Conservation (phyloP, 2,329 filamentous ascomycete genomes). For the Xylogone sp. region DNA sequence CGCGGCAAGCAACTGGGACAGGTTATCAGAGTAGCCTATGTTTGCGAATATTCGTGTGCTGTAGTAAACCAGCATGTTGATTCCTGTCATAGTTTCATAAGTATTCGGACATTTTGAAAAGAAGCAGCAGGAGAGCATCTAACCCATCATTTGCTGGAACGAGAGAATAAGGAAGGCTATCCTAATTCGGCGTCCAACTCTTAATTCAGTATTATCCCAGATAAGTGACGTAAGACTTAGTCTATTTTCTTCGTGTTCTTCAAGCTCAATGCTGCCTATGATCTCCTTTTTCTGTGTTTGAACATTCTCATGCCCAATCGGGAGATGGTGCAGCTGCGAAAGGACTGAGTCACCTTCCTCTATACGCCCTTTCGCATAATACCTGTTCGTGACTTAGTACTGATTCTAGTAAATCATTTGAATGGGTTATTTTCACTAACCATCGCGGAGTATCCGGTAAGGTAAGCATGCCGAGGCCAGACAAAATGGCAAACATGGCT, state of each 20-base stretch:
- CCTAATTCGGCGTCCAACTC: constrained; percentile 31
- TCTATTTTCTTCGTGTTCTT: constrained; percentile 17
- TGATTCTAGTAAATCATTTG: neutral
- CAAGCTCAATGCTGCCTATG: constrained; percentile 21
- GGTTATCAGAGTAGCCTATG: constrained; percentile 21
- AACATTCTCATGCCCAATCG: constrained; percentile 10
- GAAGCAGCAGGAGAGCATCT: neutral
- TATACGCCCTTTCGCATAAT: constrained; percentile 19
- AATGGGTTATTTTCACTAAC: constrained; percentile 4
- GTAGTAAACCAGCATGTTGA: constrained; percentile 30
- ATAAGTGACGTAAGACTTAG: constrained; percentile 20
- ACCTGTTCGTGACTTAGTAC: constrained; percentile 6
- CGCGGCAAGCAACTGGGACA: constrained; percentile 21
- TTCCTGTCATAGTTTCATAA: constrained; percentile 12
- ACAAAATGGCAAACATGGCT: constrained; percentile 26
- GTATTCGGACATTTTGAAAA: neutral
- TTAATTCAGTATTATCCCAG: constrained; percentile 33
- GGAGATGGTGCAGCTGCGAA: constrained; percentile 4
- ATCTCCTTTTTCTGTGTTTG: constrained; percentile 22
- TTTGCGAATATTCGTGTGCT: constrained; percentile 26
- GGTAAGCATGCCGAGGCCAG: constrained; percentile 19
- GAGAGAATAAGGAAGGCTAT: constrained; percentile 32
- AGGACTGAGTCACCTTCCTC: constrained; percentile 11
- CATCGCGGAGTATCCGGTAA: constrained; percentile 29
- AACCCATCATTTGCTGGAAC: constrained; percentile 12